phyloP scores from a whole-genome alignment of 2,329 filamentous ascomycete species.

The Colletotrichum salicis region DNA sequence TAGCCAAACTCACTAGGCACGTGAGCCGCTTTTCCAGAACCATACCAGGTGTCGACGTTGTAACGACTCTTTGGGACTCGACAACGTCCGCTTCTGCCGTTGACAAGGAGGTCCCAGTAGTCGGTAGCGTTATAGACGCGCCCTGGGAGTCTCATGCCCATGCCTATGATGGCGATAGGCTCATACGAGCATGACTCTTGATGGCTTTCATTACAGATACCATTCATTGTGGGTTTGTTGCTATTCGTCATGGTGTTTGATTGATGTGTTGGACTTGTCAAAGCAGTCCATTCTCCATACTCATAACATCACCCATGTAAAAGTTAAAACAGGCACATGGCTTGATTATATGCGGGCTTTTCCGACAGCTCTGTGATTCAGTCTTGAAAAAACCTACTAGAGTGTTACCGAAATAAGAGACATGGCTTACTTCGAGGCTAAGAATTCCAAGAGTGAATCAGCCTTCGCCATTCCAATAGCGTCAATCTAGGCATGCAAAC shows the following conservation, averaged over 20 bases:
- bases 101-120: constrained; percentile 46
- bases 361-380: neutral
- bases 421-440: neutral
- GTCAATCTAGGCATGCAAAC: neutral
- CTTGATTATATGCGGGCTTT: neutral
- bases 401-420: neutral
- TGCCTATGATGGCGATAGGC: constrained; percentile 47
- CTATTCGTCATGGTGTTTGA: neutral
- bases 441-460: neutral
- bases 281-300: neutral
- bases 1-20: constrained; percentile 40
- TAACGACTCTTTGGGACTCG: constrained; percentile 43
- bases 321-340: neutral
- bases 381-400: too few relatives aligned
- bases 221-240: neutral
- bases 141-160: constrained; percentile 46
- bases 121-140: constrained; percentile 39
- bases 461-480: neutral
- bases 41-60: constrained; percentile 40
- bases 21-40: constrained; percentile 23
- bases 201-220: neutral
- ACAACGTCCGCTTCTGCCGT: constrained; percentile 40
- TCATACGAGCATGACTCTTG: neutral
- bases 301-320: neutral
- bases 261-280: too few relatives aligned